Conservation (phyloP, 306 rosid species). For the Cucumis melo region DNA sequence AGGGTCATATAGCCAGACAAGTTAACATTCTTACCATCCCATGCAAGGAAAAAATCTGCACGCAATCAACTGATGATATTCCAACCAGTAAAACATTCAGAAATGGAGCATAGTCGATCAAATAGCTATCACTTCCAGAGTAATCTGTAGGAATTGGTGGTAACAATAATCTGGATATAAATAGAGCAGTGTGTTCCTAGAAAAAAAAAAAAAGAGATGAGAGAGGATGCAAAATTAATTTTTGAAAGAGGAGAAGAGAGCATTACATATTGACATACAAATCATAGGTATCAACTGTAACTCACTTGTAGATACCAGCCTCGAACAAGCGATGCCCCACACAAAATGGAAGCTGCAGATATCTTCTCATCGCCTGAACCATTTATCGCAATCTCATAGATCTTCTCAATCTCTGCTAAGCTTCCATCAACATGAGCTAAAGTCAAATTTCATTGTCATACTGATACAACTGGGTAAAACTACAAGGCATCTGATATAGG, state of each 20-base stretch:
- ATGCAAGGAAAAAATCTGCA: constrained; percentile 84
- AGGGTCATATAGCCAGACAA: not conserved
- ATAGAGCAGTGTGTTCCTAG: constrained; percentile 64
- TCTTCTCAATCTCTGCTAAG: constrained; percentile 89
- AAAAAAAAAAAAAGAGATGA: constrained; percentile 12
- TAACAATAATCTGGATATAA: constrained; percentile 49
- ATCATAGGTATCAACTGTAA: constrained; percentile 3
- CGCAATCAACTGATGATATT: constrained; percentile 55
- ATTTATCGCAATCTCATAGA: constrained; percentile 64
- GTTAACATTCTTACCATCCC: constrained; percentile 49
- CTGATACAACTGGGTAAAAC: constrained; percentile 2
- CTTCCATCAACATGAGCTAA: constrained; percentile 80
- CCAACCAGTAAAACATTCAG: constrained; percentile 62
- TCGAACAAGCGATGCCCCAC: constrained; percentile 78
- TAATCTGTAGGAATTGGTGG: constrained; percentile 48
- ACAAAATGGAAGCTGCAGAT: constrained; percentile 75
- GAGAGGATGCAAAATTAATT: constrained; percentile 7
- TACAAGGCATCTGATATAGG: too few species aligned
- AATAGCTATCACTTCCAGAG: constrained; percentile 54
- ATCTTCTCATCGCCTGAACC: constrained; percentile 86
- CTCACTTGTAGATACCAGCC: constrained; percentile 94
- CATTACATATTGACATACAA: not conserved
- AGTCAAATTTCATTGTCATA: constrained; percentile 57
- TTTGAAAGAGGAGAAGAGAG: not conserved
- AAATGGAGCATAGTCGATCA: constrained; percentile 65